Evolutionary conservation across 345 rosid species (phyloP).

Genomic region (Eutrema heterophyllum): DNA sequence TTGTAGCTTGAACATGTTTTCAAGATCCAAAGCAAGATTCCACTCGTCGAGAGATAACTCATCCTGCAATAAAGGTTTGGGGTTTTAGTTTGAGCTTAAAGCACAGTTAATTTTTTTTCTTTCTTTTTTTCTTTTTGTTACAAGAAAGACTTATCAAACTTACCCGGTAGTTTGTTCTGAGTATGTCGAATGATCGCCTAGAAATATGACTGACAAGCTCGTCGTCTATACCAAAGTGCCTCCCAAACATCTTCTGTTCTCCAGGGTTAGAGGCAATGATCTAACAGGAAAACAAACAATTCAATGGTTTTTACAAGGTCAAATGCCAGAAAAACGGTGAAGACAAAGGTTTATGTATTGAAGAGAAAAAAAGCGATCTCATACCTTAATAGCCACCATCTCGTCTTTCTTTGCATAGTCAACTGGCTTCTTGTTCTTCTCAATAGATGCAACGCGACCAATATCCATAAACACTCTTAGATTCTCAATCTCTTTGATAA

Average conservation of each 20-base stretch:
- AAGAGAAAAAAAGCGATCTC: neutral
- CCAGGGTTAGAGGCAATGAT: slow-evolving; percentile 48
- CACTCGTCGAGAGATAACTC: slow-evolving; percentile 61
- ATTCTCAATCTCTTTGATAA: neutral
- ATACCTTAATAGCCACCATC: slow-evolving; percentile 82
- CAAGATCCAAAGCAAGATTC: slow-evolving; percentile 65
- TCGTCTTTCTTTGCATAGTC: slow-evolving; percentile 74
- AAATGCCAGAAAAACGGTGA: neutral
- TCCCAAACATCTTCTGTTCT: slow-evolving; percentile 87
- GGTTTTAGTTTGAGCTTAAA: neutral
- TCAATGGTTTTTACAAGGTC: neutral
- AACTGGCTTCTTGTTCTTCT: slow-evolving; percentile 62
- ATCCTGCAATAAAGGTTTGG: slow-evolving; percentile 40
- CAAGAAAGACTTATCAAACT: slow-evolving; percentile 12
- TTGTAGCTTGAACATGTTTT: slow-evolving; percentile 64
- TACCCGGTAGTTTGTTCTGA: slow-evolving; percentile 69
- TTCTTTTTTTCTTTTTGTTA: too few relatives aligned
- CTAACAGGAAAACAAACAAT: neutral
- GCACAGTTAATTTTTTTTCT: neutral
- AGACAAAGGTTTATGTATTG: neutral
- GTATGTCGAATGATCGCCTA: slow-evolving; percentile 71
- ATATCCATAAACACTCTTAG: slow-evolving; percentile 63
- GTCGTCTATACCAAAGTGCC: slow-evolving; percentile 77
- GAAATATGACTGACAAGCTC: slow-evolving; percentile 82
- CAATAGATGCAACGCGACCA: slow-evolving; percentile 79